Evolutionary conservation across 176 grass and related monocot species (phyloP).

Genomic region (Triticum timopheevii): DNA sequence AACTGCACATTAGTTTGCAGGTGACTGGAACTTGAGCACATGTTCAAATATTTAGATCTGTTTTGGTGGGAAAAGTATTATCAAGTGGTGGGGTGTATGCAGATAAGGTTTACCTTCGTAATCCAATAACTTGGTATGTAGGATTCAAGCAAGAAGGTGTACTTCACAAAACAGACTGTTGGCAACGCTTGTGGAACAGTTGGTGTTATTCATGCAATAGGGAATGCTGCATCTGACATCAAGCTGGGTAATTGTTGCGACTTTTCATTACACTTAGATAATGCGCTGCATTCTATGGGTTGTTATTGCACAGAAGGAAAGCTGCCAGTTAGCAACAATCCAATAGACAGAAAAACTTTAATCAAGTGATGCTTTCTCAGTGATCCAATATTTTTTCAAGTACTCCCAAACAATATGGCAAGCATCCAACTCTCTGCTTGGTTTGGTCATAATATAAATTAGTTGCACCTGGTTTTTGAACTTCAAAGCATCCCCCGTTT

Average conservation of each 20-base stretch:
- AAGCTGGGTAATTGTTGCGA: slow-evolving; percentile 60
- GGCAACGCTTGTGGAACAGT: slow-evolving; percentile 98
- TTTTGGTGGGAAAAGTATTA: background rate
- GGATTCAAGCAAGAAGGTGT: slow-evolving; percentile 76
- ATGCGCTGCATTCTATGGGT: background rate
- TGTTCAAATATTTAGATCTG: background rate
- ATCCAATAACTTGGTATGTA: slow-evolving; percentile 30
- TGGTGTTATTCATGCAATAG: slow-evolving; percentile 93
- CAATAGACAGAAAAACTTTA: background rate
- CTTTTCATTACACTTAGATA: slow-evolving; percentile 10
- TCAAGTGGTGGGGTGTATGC: background rate
- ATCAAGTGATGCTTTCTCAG: background rate
- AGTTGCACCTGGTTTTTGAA: slow-evolving; percentile 16
- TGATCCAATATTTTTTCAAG: background rate
- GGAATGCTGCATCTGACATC: slow-evolving; percentile 81
- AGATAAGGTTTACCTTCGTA: background rate
- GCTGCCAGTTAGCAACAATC: background rate
- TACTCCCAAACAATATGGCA: background rate
- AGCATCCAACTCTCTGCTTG: background rate
- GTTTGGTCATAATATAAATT: slow-evolving; percentile 11
- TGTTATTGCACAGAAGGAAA: background rate
- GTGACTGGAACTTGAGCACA: background rate
- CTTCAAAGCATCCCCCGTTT: background rate
- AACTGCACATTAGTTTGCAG: background rate
- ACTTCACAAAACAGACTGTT: slow-evolving; percentile 96